Conservation (phyloP, 139 green algal species). For the Micractinium sp. region DNA sequence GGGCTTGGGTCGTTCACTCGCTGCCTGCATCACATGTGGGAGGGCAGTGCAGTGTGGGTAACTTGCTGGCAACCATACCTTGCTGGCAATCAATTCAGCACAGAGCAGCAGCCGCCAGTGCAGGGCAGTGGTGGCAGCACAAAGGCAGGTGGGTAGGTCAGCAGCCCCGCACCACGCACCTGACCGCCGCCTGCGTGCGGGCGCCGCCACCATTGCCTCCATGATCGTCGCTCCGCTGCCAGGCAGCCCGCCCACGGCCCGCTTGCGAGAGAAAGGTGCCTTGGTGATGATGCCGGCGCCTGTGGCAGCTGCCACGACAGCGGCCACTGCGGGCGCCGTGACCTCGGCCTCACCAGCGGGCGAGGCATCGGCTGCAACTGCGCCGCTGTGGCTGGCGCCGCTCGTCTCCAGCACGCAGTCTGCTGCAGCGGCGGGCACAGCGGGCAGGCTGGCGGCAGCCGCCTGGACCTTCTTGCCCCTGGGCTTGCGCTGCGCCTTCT, state of each 20-base stretch:
- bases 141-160: too few relatives aligned
- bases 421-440: neutral
- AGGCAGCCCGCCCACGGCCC: neutral
- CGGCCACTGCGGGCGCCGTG: neutral
- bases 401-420: conserved; percentile 17
- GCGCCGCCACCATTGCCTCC: neutral
- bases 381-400: conserved; percentile 14
- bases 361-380: neutral
- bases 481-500: conserved; percentile 11
- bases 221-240: neutral
- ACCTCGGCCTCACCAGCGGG: neutral
- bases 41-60: too few relatives aligned
- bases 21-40: too few relatives aligned
- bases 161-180: too few relatives aligned
- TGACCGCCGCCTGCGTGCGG: neutral
- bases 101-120: too few relatives aligned
- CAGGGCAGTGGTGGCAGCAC: too few relatives aligned
- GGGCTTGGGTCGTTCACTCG: too few relatives aligned
- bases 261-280: neutral
- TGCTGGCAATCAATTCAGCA: too few relatives aligned
- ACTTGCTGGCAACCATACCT: too few relatives aligned
- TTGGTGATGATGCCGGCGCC: too few relatives aligned
- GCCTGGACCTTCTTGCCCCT: neutral
- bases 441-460: neutral
- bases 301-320: neutral